Conservation (phyloP, 768 basidiomycete genomes). For the Gymnopilus junonius region DNA sequence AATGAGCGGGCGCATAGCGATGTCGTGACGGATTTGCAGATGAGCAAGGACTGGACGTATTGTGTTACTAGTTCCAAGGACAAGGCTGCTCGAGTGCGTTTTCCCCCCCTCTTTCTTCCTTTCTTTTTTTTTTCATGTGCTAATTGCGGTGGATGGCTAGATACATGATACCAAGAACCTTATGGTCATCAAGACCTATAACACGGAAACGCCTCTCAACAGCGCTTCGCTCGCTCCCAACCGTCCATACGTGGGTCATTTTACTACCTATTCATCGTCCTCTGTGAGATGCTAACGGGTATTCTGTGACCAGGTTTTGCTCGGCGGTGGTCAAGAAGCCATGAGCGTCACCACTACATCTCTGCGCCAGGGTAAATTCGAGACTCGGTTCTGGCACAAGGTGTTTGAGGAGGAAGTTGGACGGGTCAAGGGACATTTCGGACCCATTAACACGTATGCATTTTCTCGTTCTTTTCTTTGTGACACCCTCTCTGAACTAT, state of each 20-base stretch:
- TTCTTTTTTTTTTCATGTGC: not conserved
- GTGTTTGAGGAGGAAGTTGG: slow-evolving; percentile 97
- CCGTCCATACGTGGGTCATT: slow-evolving; percentile 74
- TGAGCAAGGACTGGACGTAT: slow-evolving; percentile 89
- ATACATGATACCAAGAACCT: slow-evolving; percentile 91
- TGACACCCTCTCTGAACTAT: not conserved
- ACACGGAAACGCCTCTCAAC: slow-evolving; percentile 94
- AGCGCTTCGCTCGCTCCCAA: slow-evolving; percentile 86
- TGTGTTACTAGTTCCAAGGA: slow-evolving; percentile 98
- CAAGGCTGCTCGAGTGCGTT: slow-evolving; percentile 87
- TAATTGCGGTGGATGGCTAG: slow-evolving; percentile 32
- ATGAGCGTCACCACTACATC: slow-evolving; percentile 98
- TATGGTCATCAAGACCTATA: slow-evolving; percentile 89
- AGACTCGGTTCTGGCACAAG: slow-evolving; percentile 98
- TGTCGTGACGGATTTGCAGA: slow-evolving; percentile 89
- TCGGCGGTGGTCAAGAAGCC: slow-evolving; percentile 98
- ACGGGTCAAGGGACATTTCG: slow-evolving; percentile 96
- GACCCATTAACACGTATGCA: slow-evolving; percentile 93
- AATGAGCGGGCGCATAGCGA: slow-evolving; percentile 92
- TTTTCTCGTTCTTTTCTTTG: not conserved
- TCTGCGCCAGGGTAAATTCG: slow-evolving; percentile 93
- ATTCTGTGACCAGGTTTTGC: slow-evolving; percentile 60
- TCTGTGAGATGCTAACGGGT: not conserved
- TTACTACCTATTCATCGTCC: not conserved
- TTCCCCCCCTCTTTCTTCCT: not conserved